phyloP scores from a whole-genome alignment of 352 stramenopile genomes.

The Nothophytophthora sp. region DNA sequence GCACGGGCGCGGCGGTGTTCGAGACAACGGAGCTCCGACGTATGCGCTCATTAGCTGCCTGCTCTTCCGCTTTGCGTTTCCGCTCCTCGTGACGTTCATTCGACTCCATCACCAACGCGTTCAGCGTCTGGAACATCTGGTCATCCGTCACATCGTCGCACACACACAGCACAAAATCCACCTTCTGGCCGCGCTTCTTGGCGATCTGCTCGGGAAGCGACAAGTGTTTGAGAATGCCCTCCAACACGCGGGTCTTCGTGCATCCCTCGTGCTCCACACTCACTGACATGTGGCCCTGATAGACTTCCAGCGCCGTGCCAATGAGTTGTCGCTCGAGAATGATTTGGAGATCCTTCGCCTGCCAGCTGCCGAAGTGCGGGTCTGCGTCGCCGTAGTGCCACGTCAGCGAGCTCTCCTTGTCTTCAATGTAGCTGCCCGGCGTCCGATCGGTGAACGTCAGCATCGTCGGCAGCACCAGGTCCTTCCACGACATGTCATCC shows the following conservation, averaged over 20 bases:
- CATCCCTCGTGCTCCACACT: constrained; percentile 81
- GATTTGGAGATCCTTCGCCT: constrained; percentile 92
- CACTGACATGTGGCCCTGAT: constrained; percentile 83
- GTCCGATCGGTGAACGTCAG: constrained; percentile 88
- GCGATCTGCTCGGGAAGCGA: constrained; percentile 68
- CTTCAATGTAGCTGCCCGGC: constrained; percentile 81
- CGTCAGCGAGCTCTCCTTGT: constrained; percentile 83
- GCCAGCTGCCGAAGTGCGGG: constrained; percentile 85
- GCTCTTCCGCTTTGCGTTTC: constrained; percentile 35
- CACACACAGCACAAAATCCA: constrained; percentile 90
- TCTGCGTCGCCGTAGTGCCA: constrained; percentile 93
- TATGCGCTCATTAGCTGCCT: constrained; percentile 31
- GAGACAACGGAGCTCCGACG: constrained; percentile 25
- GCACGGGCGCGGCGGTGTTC: constrained; percentile 2
- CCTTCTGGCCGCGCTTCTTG: constrained; percentile 62
- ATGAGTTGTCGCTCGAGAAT: constrained; percentile 86
- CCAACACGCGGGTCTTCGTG: constrained; percentile 76
- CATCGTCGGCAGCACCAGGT: constrained; percentile 73
- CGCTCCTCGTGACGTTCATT: constrained; percentile 72
- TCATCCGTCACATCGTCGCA: constrained; percentile 89
- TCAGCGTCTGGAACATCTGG: constrained; percentile 91
- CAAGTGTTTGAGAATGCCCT: constrained; percentile 74
- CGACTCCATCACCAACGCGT: constrained; percentile 71
- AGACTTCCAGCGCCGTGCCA: constrained; percentile 85
- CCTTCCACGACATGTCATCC: constrained; percentile 76